Evolutionary conservation across 2,329 filamentous ascomycete species (phyloP), one percentile per base, ranked within the genome.

Genomic region (Thelonectria rubi): DNA sequence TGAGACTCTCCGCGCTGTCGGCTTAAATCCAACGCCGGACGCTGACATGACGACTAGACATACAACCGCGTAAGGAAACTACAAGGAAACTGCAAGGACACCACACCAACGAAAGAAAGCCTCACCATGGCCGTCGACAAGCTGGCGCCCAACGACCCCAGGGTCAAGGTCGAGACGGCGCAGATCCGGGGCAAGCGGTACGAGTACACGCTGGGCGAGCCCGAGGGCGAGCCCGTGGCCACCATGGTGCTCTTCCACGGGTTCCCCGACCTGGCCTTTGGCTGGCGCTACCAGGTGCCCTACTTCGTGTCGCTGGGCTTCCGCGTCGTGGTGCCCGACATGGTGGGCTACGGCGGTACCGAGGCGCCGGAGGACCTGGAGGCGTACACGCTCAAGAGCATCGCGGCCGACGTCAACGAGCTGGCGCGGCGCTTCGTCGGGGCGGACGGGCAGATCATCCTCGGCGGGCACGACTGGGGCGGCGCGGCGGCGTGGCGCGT

Each of bases 401-500:
- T 91, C 62, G 84, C 90, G 17, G 86, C 88, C 56, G 93, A 97
- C 72, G 84, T 98, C 67, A 89, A 87, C 20, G 88, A 87, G 63
- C 83, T 98, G 21, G 87, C 90, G 7, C 80, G 79, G 61, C 83
- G 89, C 65, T 78, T 81, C 56, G 78, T 79, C 26, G 77, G 81
- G 55, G 55, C 80, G 76, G 43, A 24, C 7, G 74, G 74, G 9
- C 79, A 79, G 58, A 90, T 97, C 72, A 89, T 97, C 58, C 84
- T 97, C 14, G 93, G 93, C 50, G 94, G 93, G 8, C 94, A 97
- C 79, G 94, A 98, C 78, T 97, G 94, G 92, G 94, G 94, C 75
- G 93, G 92, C 69, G 82, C 84, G 3, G 81, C 94, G 26, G 89
- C 90, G 55, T 96, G 92, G 83, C 87, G 93, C 56, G 79, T 91